phyloP scores from a whole-genome alignment of 148 eudicot genomes.

The Salicornia ramosissima region DNA sequence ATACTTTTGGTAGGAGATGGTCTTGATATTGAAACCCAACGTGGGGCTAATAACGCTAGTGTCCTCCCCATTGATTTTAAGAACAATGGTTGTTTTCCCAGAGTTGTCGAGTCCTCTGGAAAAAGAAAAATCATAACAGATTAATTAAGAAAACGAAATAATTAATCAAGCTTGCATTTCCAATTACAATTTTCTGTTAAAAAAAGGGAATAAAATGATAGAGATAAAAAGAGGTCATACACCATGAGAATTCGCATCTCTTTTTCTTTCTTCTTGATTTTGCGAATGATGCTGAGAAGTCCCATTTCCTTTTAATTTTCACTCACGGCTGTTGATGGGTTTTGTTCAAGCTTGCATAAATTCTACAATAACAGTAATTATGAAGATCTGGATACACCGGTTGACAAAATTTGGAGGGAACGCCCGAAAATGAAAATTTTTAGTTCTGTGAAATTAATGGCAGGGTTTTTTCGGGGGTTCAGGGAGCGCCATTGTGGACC shows the following conservation, averaged over 20 bases:
- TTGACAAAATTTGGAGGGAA: too few relatives aligned
- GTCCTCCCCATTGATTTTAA: slow-evolving; percentile 82
- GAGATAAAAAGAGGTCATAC: slow-evolving; percentile 40
- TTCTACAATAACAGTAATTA: too few relatives aligned
- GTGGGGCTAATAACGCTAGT: slow-evolving; percentile 84
- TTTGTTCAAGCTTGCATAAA: too few relatives aligned
- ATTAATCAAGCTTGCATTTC: not conserved
- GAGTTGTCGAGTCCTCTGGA: slow-evolving; percentile 86
- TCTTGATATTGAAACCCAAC: slow-evolving; percentile 87
- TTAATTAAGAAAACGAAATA: not conserved
- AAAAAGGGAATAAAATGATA: not conserved
- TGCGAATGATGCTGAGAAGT: slow-evolving; percentile 84
- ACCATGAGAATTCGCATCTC: slow-evolving; percentile 98
- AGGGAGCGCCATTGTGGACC: too few relatives aligned
- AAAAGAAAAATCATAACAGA: not conserved
- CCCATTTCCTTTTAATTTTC: slow-evolving; percentile 44
- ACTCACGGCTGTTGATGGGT: not conserved
- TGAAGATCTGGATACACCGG: too few relatives aligned
- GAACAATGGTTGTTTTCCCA: slow-evolving; percentile 87
- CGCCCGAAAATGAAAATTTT: too few relatives aligned
- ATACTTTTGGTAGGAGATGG: slow-evolving; percentile 73
- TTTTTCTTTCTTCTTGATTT: slow-evolving; percentile 89
- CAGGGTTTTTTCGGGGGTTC: too few relatives aligned
- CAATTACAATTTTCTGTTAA: not conserved
- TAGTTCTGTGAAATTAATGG: too few relatives aligned